phyloP scores from a whole-genome alignment of 2,329 filamentous ascomycete species.

The Blumeria graminis region DNA sequence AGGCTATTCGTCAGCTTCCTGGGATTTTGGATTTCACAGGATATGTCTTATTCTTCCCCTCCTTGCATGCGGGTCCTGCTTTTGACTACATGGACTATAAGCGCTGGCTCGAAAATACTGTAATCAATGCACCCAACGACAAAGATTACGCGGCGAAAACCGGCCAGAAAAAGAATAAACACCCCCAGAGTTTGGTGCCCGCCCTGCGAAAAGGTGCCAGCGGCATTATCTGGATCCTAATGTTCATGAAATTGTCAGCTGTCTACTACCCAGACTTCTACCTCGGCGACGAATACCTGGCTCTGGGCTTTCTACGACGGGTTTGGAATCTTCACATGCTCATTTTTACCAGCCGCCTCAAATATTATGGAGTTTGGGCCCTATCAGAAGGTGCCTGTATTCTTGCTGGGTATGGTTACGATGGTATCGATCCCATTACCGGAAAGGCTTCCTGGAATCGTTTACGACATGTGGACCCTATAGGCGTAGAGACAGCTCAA shows the following conservation, averaged over 20 bases:
- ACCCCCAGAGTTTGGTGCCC: conserved; percentile 72
- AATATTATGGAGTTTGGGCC: conserved; percentile 94
- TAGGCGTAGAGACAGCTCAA: conserved; percentile 69
- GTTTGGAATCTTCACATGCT: conserved; percentile 67
- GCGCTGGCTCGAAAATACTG: conserved; percentile 75
- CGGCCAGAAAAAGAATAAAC: conserved; percentile 59
- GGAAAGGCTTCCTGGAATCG: conserved; percentile 78
- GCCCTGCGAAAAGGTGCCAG: conserved; percentile 50
- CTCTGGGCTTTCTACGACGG: conserved; percentile 44
- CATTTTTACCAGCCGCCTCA: conserved; percentile 56
- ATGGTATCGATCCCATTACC: conserved; percentile 65
- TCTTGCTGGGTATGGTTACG: conserved; percentile 78
- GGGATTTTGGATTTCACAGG: conserved; percentile 57
- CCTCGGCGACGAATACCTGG: conserved; percentile 39
- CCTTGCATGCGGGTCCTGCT: conserved; percentile 67
- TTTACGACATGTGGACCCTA: conserved; percentile 69
- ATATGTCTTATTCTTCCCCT: conserved; percentile 89
- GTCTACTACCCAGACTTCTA: conserved; percentile 41
- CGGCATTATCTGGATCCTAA: conserved; percentile 56
- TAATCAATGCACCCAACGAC: conserved; percentile 82
- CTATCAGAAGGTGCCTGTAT: conserved; percentile 89
- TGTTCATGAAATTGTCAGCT: conserved; percentile 48
- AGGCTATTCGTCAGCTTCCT: conserved; percentile 53
- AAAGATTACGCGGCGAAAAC: conserved; percentile 67
- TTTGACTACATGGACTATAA: conserved; percentile 91